These are phyloP conservation scores for Leccinum fallax DNA, from an alignment of 1,284 basidiomycete genomes.

Conservation along the genomic window DNA sequence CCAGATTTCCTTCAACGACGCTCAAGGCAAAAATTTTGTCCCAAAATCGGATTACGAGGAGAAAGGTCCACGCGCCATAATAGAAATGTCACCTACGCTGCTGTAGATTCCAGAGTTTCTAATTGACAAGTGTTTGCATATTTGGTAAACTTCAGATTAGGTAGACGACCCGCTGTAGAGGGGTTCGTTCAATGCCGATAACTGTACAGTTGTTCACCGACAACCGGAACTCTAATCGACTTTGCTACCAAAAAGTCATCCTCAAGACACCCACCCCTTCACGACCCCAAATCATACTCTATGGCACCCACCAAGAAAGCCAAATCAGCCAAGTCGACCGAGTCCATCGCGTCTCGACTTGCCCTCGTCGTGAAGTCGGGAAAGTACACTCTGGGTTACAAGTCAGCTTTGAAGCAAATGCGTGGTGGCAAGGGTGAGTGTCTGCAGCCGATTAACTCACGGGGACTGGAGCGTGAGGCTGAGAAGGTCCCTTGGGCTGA, in stretches of 20 bases:
- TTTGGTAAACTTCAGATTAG: not conserved
- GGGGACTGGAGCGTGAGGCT: slow-evolving; percentile 95
- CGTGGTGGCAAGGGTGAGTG: slow-evolving; percentile 94
- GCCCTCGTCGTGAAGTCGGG: slow-evolving; percentile 98
- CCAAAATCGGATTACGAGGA: slow-evolving; percentile 76
- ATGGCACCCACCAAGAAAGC: slow-evolving; percentile 96
- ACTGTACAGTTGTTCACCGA: slow-evolving; percentile 34
- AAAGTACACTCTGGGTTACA: slow-evolving; percentile 93
- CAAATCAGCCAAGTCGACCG: slow-evolving; percentile 88
- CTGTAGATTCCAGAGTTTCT: slow-evolving; percentile 44
- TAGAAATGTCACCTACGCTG: slow-evolving; percentile 73
- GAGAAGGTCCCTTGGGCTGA: slow-evolving; percentile 93
- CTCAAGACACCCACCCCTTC: slow-evolving; percentile 23
- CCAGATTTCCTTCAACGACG: slow-evolving; percentile 62
- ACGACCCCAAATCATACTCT: slow-evolving; percentile 35
- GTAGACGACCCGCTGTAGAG: not conserved
- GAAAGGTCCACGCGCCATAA: slow-evolving; percentile 68
- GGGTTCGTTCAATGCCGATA: slow-evolving; percentile 4
- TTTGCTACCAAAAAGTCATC: slow-evolving; percentile 6
- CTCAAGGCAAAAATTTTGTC: slow-evolving; percentile 66
- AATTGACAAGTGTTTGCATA: not conserved
- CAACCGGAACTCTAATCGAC: slow-evolving; percentile 17
- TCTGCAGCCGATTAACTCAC: slow-evolving; percentile 45
- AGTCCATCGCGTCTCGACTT: slow-evolving; percentile 95
- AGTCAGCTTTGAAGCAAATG: slow-evolving; percentile 98